phyloP scores from a whole-genome alignment of 2,329 filamentous ascomycete genomes.

The Arthrobotrys sphaeroides region DNA sequence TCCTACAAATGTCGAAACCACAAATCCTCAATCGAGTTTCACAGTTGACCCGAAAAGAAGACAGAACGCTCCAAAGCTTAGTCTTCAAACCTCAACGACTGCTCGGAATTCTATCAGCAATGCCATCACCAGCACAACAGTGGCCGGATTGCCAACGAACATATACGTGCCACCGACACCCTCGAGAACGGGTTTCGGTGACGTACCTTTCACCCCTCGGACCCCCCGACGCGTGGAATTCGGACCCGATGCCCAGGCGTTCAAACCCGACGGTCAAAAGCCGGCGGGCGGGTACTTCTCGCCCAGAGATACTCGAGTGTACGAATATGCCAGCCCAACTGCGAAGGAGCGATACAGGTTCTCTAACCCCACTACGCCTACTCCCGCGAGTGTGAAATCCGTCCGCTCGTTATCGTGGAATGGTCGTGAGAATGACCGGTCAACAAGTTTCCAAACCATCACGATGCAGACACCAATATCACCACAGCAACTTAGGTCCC shows the following conservation, averaged over 20 bases:
- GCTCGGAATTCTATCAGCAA: background rate
- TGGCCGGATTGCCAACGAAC: slow-evolving; percentile 40
- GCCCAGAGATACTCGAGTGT: background rate
- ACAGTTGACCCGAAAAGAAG: slow-evolving; percentile 17
- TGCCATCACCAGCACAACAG: slow-evolving; percentile 40
- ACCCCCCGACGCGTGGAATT: slow-evolving; percentile 7
- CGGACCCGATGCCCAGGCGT: background rate
- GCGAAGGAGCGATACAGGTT: slow-evolving; percentile 34
- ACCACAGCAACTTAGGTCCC: slow-evolving; percentile 14
- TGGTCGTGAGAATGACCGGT: background rate
- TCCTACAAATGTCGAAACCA: background rate
- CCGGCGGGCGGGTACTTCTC: slow-evolving; percentile 16
- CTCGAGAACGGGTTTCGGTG: slow-evolving; percentile 33
- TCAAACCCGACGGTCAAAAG: background rate
- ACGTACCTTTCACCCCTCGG: slow-evolving; percentile 8
- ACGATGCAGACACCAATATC: slow-evolving; percentile 14
- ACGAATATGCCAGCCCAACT: slow-evolving; percentile 8
- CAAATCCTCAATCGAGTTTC: background rate
- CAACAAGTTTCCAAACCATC: background rate
- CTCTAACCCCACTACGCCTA: slow-evolving; percentile 41
- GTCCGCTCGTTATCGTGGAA: slow-evolving; percentile 45
- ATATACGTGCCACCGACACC: slow-evolving; percentile 51
- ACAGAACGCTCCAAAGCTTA: slow-evolving; percentile 31
- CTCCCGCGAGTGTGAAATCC: slow-evolving; percentile 29
- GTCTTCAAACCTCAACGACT: slow-evolving; percentile 12